Evolutionary conservation across 225 moss, liverwort and hornwort species (phyloP), one percentile per base, ranked within the genome.

Genomic region (Takakia lepidozioides): DNA sequence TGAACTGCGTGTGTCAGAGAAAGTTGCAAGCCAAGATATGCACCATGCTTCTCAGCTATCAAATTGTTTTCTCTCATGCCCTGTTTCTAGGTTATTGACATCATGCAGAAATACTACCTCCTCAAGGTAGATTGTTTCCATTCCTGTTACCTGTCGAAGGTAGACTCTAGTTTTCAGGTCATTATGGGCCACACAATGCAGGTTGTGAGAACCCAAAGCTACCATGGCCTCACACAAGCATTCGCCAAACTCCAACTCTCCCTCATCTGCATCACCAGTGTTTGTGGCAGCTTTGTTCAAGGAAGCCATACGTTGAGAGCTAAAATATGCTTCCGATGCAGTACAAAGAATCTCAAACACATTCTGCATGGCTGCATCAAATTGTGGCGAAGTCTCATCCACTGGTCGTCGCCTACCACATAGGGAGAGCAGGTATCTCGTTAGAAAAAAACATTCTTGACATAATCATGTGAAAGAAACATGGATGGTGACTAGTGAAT

Each of bases 171-270:
- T 70, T 63, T 74, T 82, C 18, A 59, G 38, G 48, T 84, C 83
- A 55, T 84, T 80, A 60, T 80, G 75, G 50, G 68, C 70, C 38
- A 98, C 62, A 66, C 83, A 98, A 42, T 85, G 67, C 19, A 98
- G 75, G 64, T 98, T 87, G n/a, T 91, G 87, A 41, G 63, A 74
- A 22, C 98, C 98, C 56, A 98, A 75, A 32, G 85, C 82, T 67
- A 87, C 91, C 98, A 98, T 91, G 15, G 91, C 91, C 59, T 98
- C 98, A 70, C 98, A 91, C 25, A 98, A 67, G 62, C 80, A 85
- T 65, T 91, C 98, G 16, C 82, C 83, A 60, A 87, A 98, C 10
- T 88, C 87, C 43, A 55, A 54, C 54, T 74, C 87, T 44, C 62
- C 71, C 14, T 85, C 76, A 50, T 68, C 66, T 43, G 76, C 51